Percentiles rank a stretch among this genome's conserved stretches.
phyloP scores from a whole-genome alignment of 495 filamentous ascomycete species.

The Aspergillus heteromorphus region DNA sequence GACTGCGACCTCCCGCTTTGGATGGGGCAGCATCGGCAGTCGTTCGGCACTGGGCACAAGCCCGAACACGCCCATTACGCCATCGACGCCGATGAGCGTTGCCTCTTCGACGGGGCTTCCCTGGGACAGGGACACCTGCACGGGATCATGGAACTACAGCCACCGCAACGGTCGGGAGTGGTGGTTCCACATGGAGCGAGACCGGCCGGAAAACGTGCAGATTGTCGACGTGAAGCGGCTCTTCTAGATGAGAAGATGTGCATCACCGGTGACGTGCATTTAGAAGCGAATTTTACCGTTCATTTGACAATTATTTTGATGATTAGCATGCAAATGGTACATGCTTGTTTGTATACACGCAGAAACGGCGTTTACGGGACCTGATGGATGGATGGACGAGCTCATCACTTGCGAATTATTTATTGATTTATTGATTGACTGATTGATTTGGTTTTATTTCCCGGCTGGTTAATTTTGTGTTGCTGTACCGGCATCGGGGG shows the following conservation, averaged over 20 bases:
- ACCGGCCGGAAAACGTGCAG: slow-evolving; percentile 37
- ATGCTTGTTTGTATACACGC: slow-evolving; percentile 2
- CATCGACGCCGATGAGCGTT: slow-evolving; percentile 31
- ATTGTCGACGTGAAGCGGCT: slow-evolving; percentile 35
- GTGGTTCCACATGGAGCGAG: slow-evolving; percentile 48
- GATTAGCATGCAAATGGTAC: background rate
- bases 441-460: too few relatives aligned
- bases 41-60: slow-evolving; percentile 27
- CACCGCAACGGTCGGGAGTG: slow-evolving; percentile 42
- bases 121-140: slow-evolving; percentile 44
- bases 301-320: background rate
- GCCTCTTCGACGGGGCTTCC: slow-evolving; percentile 25
- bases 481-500: too few relatives aligned
- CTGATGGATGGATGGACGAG: slow-evolving; percentile 4
- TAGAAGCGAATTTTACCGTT: background rate
- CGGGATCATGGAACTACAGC: slow-evolving; percentile 41
- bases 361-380: slow-evolving; percentile 14
- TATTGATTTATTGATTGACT: too few relatives aligned
- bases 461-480: too few relatives aligned
- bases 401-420: background rate
- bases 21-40: slow-evolving; percentile 35
- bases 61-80: slow-evolving; percentile 33
- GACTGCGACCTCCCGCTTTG: slow-evolving; percentile 30
- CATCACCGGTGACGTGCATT: background rate
- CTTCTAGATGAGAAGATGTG: slow-evolving; percentile 23